Conservation (phyloP, 1,284 basidiomycete species). For the Sparassis latifolia region DNA sequence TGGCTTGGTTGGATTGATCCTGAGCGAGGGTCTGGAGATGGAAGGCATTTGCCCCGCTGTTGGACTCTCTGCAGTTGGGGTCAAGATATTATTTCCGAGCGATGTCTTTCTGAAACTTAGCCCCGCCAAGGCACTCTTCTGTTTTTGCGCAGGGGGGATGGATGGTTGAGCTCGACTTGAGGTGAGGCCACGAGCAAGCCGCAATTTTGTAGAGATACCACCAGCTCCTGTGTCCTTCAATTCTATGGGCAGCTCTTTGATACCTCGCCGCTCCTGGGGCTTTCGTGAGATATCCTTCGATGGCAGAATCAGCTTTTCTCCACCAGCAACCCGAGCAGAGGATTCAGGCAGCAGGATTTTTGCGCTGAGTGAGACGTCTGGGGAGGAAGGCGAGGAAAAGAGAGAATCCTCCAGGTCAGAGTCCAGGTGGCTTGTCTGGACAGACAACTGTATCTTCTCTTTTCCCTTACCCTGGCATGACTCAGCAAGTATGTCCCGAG, state of each 20-base stretch:
- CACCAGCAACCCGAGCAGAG: no score
- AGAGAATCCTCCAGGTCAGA: constrained; percentile 11
- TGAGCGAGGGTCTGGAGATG: background rate
- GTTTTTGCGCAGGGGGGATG: background rate
- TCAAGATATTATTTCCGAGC: background rate
- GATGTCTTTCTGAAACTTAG: constrained; percentile 17
- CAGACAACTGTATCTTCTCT: background rate
- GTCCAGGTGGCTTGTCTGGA: background rate
- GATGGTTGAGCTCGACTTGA: background rate
- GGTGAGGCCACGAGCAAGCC: constrained; percentile 13
- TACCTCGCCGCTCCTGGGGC: constrained; percentile 8
- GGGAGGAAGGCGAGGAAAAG: constrained; percentile 16
- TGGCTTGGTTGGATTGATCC: background rate
- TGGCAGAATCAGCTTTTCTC: no score
- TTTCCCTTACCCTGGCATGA: constrained; percentile 8
- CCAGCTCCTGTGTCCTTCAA: constrained; percentile 7
- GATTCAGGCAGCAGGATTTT: constrained; percentile 1
- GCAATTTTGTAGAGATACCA: constrained; percentile 19
- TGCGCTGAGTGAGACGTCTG: constrained; percentile 10
- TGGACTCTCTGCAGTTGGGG: background rate
- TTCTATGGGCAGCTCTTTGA: constrained; percentile 15
- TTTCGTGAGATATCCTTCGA: constrained; percentile 8
- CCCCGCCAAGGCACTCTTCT: constrained; percentile 7
- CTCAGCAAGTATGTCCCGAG: background rate
- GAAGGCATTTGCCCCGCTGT: constrained; percentile 15